phyloP scores from a whole-genome alignment of 768 basidiomycete genomes.

The Rhodotorula sphaerocarpa region DNA sequence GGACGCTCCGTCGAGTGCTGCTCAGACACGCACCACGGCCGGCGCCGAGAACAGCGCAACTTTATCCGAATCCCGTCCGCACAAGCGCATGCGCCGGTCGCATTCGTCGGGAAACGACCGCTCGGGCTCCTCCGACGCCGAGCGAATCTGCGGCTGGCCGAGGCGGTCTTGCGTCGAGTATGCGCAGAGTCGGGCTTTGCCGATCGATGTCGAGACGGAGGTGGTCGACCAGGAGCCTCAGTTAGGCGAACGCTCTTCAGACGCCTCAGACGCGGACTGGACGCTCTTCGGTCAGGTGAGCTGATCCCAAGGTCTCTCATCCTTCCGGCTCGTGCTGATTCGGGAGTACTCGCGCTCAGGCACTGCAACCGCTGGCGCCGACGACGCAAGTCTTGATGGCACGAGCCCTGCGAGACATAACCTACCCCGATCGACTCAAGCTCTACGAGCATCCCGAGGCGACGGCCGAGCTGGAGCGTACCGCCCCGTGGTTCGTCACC shows the following conservation, averaged over 20 bases:
- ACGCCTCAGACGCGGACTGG: too few species aligned
- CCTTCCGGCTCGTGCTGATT: too few species aligned
- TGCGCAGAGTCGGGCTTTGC: not conserved
- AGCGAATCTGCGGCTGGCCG: constrained; percentile 19
- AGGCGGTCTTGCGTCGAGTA: constrained; percentile 14
- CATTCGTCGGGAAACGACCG: too few species aligned
- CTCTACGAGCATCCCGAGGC: constrained; percentile 26
- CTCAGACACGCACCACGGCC: too few species aligned
- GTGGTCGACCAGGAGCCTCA: constrained; percentile 24
- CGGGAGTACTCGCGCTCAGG: too few species aligned
- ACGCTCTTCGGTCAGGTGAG: constrained; percentile 21
- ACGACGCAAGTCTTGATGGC: constrained; percentile 33
- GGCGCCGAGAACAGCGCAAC: too few species aligned
- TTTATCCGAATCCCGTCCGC: too few species aligned
- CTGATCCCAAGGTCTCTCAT: not conserved
- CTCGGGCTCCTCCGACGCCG: too few species aligned
- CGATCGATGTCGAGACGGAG: constrained; percentile 17
- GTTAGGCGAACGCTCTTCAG: constrained; percentile 28
- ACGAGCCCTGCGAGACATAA: constrained; percentile 21
- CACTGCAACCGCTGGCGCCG: constrained; percentile 20
- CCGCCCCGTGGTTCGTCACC: constrained; percentile 28
- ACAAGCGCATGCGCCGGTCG: too few species aligned
- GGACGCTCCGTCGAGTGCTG: too few species aligned
- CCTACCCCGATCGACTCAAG: constrained; percentile 11
- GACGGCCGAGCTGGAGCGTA: constrained; percentile 10